Conservation (phyloP, 1,284 basidiomycete genomes). For the Apiotrichum sp. region DNA sequence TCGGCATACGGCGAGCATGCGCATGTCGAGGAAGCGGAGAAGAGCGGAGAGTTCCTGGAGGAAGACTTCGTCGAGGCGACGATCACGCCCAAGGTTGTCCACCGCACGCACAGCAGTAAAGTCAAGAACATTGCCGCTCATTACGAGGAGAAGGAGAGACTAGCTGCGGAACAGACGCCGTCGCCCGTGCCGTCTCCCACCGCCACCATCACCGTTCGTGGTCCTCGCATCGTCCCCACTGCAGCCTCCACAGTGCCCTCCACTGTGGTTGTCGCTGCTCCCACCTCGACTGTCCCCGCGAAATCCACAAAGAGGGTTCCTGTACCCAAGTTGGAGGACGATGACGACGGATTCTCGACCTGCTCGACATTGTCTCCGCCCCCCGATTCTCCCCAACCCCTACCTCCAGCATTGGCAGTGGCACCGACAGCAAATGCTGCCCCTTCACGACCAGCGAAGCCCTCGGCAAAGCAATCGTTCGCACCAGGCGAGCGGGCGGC, state of each 20-base stretch:
- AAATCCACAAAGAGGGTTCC: background rate
- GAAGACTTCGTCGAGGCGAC: constrained; percentile 4
- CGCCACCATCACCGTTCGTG: background rate
- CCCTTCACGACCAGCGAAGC: too few relatives aligned
- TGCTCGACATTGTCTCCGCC: too few relatives aligned
- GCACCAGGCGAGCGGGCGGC: too few relatives aligned
- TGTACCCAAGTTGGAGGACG: background rate
- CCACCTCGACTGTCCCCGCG: too few relatives aligned
- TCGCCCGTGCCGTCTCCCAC: background rate
- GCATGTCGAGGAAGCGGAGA: background rate
- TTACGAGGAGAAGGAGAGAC: background rate
- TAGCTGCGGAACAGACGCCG: background rate
- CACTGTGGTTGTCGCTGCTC: too few relatives aligned
- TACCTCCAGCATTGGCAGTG: too few relatives aligned
- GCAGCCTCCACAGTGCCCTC: too few relatives aligned
- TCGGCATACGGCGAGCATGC: background rate
- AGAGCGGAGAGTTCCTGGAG: background rate
- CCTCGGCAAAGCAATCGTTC: too few relatives aligned
- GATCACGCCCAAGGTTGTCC: background rate
- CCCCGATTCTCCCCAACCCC: too few relatives aligned
- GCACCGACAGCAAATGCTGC: too few relatives aligned
- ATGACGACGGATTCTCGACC: background rate
- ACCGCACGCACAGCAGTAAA: background rate
- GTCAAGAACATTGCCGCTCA: constrained; percentile 7
- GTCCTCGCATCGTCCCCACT: background rate